Base-by-base conservation (phyloP, 2,329 filamentous ascomycete genomes). In the Claviceps capensis region DNA sequence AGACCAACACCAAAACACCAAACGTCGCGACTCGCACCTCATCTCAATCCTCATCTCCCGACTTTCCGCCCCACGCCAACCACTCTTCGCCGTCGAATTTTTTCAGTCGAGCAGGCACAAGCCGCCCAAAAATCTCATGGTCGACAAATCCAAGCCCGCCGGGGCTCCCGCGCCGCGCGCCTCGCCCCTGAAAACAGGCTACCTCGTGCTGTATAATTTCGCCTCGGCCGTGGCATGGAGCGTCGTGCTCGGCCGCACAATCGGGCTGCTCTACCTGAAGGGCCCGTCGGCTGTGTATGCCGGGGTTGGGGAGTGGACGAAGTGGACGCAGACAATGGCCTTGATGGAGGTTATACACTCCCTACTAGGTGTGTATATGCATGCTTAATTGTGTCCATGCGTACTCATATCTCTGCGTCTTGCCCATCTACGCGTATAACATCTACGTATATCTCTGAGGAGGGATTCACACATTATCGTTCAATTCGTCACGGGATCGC, bases 131-230 rank as follows among this genome's bases (percentile, higher is more conserved):
- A 34, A 34, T 17, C 9, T 13, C 48, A 51, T 52, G 46, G 50
- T 50, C 47, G 48, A 47, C 48, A 16, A n/a, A 22, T 13, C 6
- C 17, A 19, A 22, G 41, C 19, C 41, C 41, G 4, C 17, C 1
- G 17, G 17, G 17, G 41, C 41, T 19, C 26, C 44, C 44, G 43
- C 11, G 19, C 14, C 48, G 38, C 17, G 45, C 30, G 43, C 46
- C 38, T 56, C 54, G 49, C 44, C 51, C 22, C 44, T 52, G 23
- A 82, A 80, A 66, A 76, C 72, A 52, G 72, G 70, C 63, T 95
- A 96, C 72, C 81, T 97, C 51, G 76, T 90, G 63, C 72, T 82
- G 60, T 98, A 97, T 78, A 97, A 97, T 70, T 76, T 81, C 61
- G 63, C 83, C 57, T 94, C 84, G 50, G 80, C 88, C 55, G 65